Evolutionary conservation across 129 eudicot genomes (phyloP).

Genomic region (Ambrosia trifida): DNA sequence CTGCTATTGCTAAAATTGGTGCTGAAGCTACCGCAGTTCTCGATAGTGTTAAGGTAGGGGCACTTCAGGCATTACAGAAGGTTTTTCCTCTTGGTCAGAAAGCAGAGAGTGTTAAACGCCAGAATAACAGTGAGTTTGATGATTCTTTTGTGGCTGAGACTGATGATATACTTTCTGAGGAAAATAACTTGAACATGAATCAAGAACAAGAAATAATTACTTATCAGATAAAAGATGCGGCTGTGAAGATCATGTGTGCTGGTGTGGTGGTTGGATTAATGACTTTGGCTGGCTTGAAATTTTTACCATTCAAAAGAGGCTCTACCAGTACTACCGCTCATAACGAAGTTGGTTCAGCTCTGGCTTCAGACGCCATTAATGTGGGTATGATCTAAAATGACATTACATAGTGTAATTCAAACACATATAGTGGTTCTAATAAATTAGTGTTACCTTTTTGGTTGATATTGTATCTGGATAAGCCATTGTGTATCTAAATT

Average conservation of each 20-base stretch:
- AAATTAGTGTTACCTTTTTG: no score
- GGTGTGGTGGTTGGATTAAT: conserved; percentile 82
- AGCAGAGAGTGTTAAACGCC: conserved; percentile 45
- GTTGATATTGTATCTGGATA: no score
- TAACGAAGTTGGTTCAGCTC: conserved; percentile 49
- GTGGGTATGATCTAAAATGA: conserved; percentile 58
- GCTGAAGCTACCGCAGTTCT: conserved; percentile 97
- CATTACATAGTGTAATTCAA: conserved; percentile 1
- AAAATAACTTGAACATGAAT: conserved; percentile 38
- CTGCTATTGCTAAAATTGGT: conserved; percentile 91
- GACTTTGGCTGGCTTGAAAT: conserved; percentile 68
- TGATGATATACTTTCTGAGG: conserved; percentile 32
- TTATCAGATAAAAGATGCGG: conserved; percentile 68
- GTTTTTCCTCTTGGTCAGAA: conserved; percentile 74
- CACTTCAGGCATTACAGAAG: conserved; percentile 76
- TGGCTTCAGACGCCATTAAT: conserved; percentile 71
- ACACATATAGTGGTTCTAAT: neutral
- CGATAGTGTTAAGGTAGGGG: conserved; percentile 71
- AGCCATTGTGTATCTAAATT: no score
- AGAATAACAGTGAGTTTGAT: conserved; percentile 40
- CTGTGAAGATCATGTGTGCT: conserved; percentile 85
- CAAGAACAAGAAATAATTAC: conserved; percentile 66
- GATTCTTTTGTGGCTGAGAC: conserved; percentile 32
- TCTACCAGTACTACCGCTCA: conserved; percentile 20
- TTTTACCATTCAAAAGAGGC: conserved; percentile 47